These are phyloP conservation scores for Asterophora parasitica DNA, from an alignment of 768 basidiomycete genomes.

Conservation along the genomic window DNA sequence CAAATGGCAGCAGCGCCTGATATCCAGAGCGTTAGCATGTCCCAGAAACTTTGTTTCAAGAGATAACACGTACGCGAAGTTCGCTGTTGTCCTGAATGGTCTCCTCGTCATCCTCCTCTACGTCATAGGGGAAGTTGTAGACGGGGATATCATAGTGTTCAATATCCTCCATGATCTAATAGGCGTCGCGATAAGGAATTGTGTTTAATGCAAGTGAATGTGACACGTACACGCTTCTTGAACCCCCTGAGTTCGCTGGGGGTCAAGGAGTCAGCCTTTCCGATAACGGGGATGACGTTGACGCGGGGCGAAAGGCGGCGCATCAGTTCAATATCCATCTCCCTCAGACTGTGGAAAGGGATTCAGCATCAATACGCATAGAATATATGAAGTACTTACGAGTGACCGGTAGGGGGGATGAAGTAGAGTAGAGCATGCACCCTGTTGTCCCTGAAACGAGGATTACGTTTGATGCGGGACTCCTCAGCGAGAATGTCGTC, in stretches of 20 bases:
- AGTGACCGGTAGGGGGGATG: constrained; percentile 96
- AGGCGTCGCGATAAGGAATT: constrained; percentile 3
- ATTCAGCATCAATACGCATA: constrained; percentile 1
- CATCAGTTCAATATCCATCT: constrained; percentile 99
- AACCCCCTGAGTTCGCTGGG: constrained; percentile 90
- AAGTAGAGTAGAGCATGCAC: constrained; percentile 97
- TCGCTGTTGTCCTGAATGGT: constrained; percentile 97
- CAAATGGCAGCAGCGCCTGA: constrained; percentile 90
- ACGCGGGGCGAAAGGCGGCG: constrained; percentile 94
- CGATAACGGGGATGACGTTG: constrained; percentile 97
- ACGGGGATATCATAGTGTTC: constrained; percentile 97
- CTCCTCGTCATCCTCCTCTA: constrained; percentile 99
- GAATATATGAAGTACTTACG: constrained; percentile 49
- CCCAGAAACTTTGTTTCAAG: background rate
- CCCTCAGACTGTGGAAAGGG: constrained; percentile 60
- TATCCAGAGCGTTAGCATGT: background rate
- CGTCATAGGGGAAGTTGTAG: constrained; percentile 99
- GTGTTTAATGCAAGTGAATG: background rate
- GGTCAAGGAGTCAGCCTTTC: constrained; percentile 94
- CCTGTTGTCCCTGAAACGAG: constrained; percentile 97
- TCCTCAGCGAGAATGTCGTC: constrained; percentile 98
- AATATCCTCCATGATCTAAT: constrained; percentile 98
- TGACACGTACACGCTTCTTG: constrained; percentile 78
- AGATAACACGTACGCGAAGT: constrained; percentile 60
- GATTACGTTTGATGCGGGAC: constrained; percentile 98